phyloP scores from a whole-genome alignment of 306 rosid species.

The Prunus davidiana region DNA sequence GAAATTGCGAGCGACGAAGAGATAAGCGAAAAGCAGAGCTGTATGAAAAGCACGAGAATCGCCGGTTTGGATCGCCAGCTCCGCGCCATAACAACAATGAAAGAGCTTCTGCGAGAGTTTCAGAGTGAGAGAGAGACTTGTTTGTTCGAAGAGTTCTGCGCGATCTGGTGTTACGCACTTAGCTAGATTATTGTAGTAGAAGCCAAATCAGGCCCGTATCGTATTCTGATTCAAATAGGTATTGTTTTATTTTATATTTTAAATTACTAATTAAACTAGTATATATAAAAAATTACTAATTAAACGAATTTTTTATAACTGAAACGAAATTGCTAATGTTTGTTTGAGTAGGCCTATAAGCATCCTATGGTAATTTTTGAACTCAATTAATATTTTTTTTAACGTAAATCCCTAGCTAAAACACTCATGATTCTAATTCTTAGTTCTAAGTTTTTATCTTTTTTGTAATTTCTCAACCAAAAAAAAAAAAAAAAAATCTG shows the following conservation, averaged over 20 bases:
- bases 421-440: too few species aligned
- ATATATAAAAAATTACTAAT: too few species aligned
- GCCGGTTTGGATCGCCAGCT: constrained; percentile 44
- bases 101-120: background rate
- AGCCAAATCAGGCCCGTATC: background rate
- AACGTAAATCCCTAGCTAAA: too few species aligned
- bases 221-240: background rate
- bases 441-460: too few species aligned
- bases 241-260: background rate
- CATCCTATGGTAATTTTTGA: too few species aligned
- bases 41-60: constrained; percentile 39
- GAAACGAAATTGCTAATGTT: too few species aligned
- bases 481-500: too few species aligned
- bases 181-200: background rate
- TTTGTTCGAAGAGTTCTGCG: constrained; percentile 11
- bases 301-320: too few species aligned
- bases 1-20: constrained; percentile 58
- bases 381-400: too few species aligned
- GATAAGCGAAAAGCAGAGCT: constrained; percentile 42
- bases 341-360: too few species aligned
- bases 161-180: constrained; percentile 11
- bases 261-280: too few species aligned
- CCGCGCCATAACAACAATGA: constrained; percentile 15
- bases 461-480: too few species aligned
- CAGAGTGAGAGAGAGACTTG: background rate